Base-by-base conservation (phyloP, 2,329 filamentous ascomycete species). In the Verticillium isaacii region DNA sequence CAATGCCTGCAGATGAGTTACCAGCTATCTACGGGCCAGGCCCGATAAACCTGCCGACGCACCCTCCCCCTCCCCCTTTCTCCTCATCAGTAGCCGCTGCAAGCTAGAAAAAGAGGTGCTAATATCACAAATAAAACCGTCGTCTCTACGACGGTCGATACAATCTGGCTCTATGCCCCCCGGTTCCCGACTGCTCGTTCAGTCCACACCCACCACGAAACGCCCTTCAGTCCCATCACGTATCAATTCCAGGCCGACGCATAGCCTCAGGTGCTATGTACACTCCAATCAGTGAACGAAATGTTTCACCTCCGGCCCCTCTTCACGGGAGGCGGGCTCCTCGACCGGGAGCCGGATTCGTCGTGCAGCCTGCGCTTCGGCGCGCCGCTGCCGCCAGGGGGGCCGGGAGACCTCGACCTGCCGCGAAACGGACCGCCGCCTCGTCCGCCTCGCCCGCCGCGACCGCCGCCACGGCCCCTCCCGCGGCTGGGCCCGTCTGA, bases 241-340 rank as follows among this genome's bases (percentile, higher is more conserved):
- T n/a, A 14, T 12, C 9, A 23, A 9, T 25, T 9, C 9, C 45
- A 8, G 7, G 14, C 14, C 37, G 34, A 36, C 37, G 37, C 15
- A 41, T 41, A 15, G 36, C 15, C 11, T 37, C 15, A 37, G 6
- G 14, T 1, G 37, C 37, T n/a, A 41, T n/a, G 37, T 41, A 41
- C 17, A n/a, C 37, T 50, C 29, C 6, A 29, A n/a, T 50, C 41
- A n/a, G 12, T 11, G n/a, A n/a, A 36, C 11, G 19, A 6, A n/a
- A 25, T 23, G 45, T 4, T 34, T 64, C 64, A 64, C 64, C 72
- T 71, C 57, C 68, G 65, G 14, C 68, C 68, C 52, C 63, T 64
- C 64, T 69, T 69, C 39, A 61, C 32, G 23, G 68, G 68, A 39
- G 68, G 68, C 29, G 68, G 66, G 54, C 64, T 65, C 17, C 60